phyloP scores from a whole-genome alignment of 2,329 filamentous ascomycete species.

The Thelonectria discophora region DNA sequence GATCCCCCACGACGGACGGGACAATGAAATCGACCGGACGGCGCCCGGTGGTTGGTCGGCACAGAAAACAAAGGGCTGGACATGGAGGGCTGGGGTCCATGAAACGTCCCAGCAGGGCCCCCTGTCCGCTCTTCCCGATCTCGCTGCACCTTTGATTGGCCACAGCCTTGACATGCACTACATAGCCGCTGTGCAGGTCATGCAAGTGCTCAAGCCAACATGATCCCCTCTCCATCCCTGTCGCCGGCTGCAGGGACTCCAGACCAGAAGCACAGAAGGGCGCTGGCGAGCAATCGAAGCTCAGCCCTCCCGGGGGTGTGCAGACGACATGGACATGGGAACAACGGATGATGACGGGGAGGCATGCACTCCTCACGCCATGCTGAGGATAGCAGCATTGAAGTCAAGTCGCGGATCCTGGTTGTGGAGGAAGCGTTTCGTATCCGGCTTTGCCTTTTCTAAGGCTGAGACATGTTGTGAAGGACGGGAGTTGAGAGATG shows the following conservation, averaged over 20 bases:
- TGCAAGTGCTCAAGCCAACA: slow-evolving; percentile 52
- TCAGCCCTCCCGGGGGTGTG: slow-evolving; percentile 37
- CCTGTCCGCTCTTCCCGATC: slow-evolving; percentile 41
- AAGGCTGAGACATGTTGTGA: slow-evolving; percentile 22
- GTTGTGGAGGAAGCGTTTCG: slow-evolving; percentile 22
- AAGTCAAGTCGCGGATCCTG: slow-evolving; percentile 20
- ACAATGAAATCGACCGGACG: slow-evolving; percentile 21
- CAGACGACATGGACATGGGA: slow-evolving; percentile 35
- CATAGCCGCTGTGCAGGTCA: slow-evolving; percentile 55
- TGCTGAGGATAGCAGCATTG: slow-evolving; percentile 17
- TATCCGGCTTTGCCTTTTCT: slow-evolving; percentile 25
- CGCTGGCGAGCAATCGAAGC: slow-evolving; percentile 33
- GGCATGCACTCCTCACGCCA: slow-evolving; percentile 36
- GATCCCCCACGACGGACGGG: slow-evolving; percentile 31
- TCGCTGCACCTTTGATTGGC: slow-evolving; percentile 44
- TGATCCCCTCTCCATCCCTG: slow-evolving; percentile 41
- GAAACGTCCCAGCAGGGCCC: slow-evolving; percentile 44
- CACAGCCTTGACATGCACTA: slow-evolving; percentile 47
- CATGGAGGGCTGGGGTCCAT: slow-evolving; percentile 39
- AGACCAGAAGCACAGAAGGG: slow-evolving; percentile 17
- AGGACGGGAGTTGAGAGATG: slow-evolving; percentile 9
- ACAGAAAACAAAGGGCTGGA: slow-evolving; percentile 34
- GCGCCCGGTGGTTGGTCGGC: slow-evolving; percentile 31
- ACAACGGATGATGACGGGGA: slow-evolving; percentile 36
- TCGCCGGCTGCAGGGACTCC: slow-evolving; percentile 45